phyloP scores from a whole-genome alignment of 1,139 yeast genomes.

The Zygotorulaspora mrakii region DNA sequence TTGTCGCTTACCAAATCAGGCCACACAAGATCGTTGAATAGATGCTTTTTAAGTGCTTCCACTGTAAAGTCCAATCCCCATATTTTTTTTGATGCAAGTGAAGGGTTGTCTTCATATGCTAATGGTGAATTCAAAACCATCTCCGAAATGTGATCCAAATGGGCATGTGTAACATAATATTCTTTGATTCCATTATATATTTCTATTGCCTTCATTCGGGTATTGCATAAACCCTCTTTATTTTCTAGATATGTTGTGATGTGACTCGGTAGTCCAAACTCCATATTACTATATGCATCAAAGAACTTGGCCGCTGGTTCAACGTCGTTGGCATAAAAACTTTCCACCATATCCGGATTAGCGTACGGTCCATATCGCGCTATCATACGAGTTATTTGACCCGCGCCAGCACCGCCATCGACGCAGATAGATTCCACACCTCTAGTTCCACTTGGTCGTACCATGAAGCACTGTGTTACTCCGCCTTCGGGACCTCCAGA shows the following conservation, averaged over 20 bases:
- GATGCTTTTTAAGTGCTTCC: constrained; percentile 48
- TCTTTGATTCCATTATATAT: constrained; percentile 33
- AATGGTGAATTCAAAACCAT: constrained; percentile 69
- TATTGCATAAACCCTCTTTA: neutral
- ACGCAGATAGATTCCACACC: constrained; percentile 49
- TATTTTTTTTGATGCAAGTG: constrained; percentile 40
- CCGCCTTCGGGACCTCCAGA: constrained; percentile 79
- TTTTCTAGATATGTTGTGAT: neutral
- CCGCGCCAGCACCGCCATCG: constrained; percentile 78
- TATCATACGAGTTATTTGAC: constrained; percentile 53
- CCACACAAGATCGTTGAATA: constrained; percentile 79
- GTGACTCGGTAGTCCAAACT: constrained; percentile 16
- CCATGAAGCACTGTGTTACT: constrained; percentile 58
- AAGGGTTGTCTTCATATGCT: constrained; percentile 34
- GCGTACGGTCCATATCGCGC: constrained; percentile 3
- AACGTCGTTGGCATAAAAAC: constrained; percentile 19
- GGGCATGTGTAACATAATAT: constrained; percentile 75
- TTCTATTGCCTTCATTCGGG: constrained; percentile 14
- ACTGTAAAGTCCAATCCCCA: constrained; percentile 56
- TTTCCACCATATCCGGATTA: constrained; percentile 8
- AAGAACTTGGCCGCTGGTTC: constrained; percentile 18
- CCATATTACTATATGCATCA: constrained; percentile 10
- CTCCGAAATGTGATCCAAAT: constrained; percentile 74
- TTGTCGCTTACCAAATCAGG: constrained; percentile 46
- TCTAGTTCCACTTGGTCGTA: constrained; percentile 51